Evolutionary conservation across 768 basidiomycete genomes (phyloP), one percentile per base, ranked within the genome.

Genomic region (Pisolithus orientalis): DNA sequence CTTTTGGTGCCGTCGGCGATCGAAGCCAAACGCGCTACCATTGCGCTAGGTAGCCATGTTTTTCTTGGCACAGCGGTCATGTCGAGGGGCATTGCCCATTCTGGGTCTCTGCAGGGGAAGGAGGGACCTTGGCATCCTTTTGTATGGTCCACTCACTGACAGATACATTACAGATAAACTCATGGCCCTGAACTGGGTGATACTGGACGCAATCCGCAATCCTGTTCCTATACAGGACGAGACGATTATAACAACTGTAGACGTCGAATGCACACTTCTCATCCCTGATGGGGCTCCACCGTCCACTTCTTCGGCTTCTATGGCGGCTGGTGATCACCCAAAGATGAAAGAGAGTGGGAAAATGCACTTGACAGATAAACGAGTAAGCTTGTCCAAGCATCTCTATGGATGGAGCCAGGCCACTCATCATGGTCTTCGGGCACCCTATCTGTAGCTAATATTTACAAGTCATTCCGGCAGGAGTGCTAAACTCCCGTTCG

Each of bases 21-120:
- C 85, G 87, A 89, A 89, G 86, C 86, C 86, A 88, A 87, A 89
- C 85, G 87, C 87, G 87, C 87, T 89, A 87, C 87, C 87, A 88
- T 89, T 88, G 87, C 84, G 87, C 86, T 74, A 89, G 84, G 84
- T 80, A 83, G 80, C 81, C 83, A 73, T 47, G 6, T 10, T 44
- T 0, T 0, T 1, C 44, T 45, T 29, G 44, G 44, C 28, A 25
- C 5, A 5, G 44, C 4, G 3, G 25, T 31, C 34, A 13, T 14
- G 34, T 13, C 34, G 13, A 34, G 34, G 4, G 34, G 34, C 34
- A 34, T 4, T 11, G 5, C 1, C 34, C 11, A 14, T 34, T 34
- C 34, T 34, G 34, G 34, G 34, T 11, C 13, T 5, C 34, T 34
- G 13, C 10, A 34, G 34, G 17, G n/a, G n/a, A 17, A 5, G 24